phyloP scores from a whole-genome alignment of 202 grass and related monocot species.

The Dendrocalamus latiflorus region DNA sequence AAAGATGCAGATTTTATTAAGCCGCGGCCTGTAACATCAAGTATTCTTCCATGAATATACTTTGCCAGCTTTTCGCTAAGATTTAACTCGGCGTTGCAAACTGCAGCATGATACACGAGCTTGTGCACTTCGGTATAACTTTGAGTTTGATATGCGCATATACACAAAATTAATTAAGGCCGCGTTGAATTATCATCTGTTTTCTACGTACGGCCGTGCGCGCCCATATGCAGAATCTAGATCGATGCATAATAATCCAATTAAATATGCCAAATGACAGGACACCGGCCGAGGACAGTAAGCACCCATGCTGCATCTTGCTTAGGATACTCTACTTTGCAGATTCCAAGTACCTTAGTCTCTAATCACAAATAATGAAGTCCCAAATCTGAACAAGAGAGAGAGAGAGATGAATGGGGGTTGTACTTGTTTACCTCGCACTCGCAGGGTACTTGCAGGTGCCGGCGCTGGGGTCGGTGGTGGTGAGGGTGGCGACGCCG shows the following conservation, averaged over 20 bases:
- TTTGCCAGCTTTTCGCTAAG: neutral
- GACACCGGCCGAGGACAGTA: neutral
- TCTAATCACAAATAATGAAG: neutral
- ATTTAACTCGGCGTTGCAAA: neutral
- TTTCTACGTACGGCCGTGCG: neutral
- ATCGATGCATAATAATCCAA: neutral
- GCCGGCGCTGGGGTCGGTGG: conserved; percentile 51
- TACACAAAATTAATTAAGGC: no score
- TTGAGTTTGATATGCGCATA: neutral
- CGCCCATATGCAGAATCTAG: conserved; percentile 1
- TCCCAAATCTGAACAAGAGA: neutral
- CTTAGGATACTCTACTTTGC: neutral
- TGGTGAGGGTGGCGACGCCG: conserved; percentile 44
- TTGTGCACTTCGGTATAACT: neutral
- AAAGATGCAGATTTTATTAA: neutral
- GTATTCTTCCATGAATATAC: neutral
- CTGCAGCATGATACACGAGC: neutral
- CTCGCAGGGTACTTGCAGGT: conserved; percentile 41
- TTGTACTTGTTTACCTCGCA: neutral
- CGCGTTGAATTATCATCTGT: neutral
- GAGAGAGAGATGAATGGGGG: neutral
- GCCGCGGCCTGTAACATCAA: neutral
- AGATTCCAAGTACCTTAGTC: conserved; percentile 17
- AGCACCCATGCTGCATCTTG: neutral
- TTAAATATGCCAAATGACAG: conserved; percentile 1